Percentiles rank a stretch among this genome's conserved stretches.
phyloP scores from a whole-genome alignment of 768 basidiomycete genomes.

The Kwoniella sp. region DNA sequence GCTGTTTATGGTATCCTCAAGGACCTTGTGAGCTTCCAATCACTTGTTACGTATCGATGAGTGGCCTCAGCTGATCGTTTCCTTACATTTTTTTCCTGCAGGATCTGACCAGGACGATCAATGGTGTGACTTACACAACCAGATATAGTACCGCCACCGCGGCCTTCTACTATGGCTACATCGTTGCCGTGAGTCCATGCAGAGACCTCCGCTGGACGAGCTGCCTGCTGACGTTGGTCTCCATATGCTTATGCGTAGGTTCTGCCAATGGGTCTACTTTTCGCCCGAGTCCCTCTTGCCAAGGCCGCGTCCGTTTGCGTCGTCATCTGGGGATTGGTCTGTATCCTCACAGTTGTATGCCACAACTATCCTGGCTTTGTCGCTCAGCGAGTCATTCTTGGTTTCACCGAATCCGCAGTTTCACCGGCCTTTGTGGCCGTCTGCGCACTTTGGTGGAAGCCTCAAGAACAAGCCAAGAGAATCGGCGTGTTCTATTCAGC shows the following conservation, averaged over 20 bases:
- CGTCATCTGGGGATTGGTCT: slow-evolving; percentile 50
- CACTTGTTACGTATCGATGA: background rate
- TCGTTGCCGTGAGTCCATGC: slow-evolving; percentile 36
- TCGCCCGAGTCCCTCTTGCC: slow-evolving; percentile 40
- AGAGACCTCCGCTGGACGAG: background rate
- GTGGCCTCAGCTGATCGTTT: too few species aligned
- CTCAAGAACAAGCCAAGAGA: slow-evolving; percentile 53
- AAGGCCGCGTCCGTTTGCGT: slow-evolving; percentile 36
- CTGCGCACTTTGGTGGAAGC: slow-evolving; percentile 57
- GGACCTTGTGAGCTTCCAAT: slow-evolving; percentile 36
- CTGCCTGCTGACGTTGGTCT: background rate
- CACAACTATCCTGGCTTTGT: slow-evolving; percentile 45
- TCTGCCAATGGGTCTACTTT: slow-evolving; percentile 50
- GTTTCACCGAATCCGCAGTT: slow-evolving; percentile 52
- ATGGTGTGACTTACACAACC: slow-evolving; percentile 46
- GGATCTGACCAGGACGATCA: slow-evolving; percentile 37
- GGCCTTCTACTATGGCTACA: slow-evolving; percentile 56
- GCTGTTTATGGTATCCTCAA: slow-evolving; percentile 53
- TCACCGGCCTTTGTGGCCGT: slow-evolving; percentile 57
- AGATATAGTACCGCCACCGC: slow-evolving; percentile 54
- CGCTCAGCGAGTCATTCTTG: slow-evolving; percentile 53
- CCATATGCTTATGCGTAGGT: slow-evolving; percentile 12
- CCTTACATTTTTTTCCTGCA: background rate
- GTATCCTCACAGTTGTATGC: slow-evolving; percentile 47
- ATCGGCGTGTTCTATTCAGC: slow-evolving; percentile 56